These are phyloP conservation scores for Exophiala sp. DNA, from an alignment of 2,329 filamentous ascomycete species.

Conservation along the genomic window DNA sequence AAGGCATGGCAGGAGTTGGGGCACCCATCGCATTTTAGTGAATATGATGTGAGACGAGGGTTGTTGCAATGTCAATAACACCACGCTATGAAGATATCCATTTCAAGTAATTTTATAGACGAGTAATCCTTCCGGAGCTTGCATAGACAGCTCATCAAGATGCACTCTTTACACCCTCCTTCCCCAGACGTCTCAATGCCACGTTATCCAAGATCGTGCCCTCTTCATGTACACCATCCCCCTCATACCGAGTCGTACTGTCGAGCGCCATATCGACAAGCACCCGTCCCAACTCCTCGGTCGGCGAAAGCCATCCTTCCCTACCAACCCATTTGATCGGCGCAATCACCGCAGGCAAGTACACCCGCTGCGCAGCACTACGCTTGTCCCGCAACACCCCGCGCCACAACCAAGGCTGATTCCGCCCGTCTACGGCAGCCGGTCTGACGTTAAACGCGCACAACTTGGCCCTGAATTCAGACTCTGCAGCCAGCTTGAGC, in stretches of 20 bases:
- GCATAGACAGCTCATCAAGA: neutral
- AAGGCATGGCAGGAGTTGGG: too few relatives aligned
- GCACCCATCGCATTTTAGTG: too few relatives aligned
- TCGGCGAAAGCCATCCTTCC: constrained; percentile 31
- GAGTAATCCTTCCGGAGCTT: too few relatives aligned
- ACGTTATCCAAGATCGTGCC: constrained; percentile 19
- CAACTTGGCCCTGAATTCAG: constrained; percentile 45
- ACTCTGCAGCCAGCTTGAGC: constrained; percentile 47
- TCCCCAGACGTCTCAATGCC: constrained; percentile 15
- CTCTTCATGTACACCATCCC: constrained; percentile 9
- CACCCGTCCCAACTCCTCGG: constrained; percentile 46
- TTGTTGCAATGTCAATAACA: too few relatives aligned
- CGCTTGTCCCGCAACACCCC: constrained; percentile 27
- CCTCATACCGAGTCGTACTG: constrained; percentile 28
- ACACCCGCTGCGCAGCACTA: constrained; percentile 30
- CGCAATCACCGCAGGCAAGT: constrained; percentile 26
- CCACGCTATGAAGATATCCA: too few relatives aligned
- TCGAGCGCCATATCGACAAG: constrained; percentile 50
- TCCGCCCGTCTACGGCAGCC: constrained; percentile 53
- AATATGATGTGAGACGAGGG: too few relatives aligned
- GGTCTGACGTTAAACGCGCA: constrained; percentile 58
- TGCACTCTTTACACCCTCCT: neutral
- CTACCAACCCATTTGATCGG: constrained; percentile 6
- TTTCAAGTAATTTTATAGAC: too few relatives aligned
- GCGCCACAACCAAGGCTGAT: constrained; percentile 40